Conservation (phyloP, 306 rosid species). For the Glycine tomentella region DNA sequence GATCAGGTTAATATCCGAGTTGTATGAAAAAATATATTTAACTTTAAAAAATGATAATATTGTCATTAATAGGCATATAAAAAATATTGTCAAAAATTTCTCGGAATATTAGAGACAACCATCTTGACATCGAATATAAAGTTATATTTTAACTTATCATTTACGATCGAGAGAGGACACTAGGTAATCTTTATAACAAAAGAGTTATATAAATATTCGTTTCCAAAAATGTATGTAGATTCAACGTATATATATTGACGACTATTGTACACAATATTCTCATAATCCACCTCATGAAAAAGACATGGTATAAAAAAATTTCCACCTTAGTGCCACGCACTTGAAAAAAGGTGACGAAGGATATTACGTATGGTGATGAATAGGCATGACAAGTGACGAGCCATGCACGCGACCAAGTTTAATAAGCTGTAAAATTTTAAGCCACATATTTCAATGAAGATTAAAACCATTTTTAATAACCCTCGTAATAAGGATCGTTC, state of each 20-base stretch:
- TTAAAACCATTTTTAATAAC: neutral
- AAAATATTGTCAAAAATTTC: neutral
- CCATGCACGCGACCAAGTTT: constrained; percentile 23
- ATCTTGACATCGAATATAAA: neutral
- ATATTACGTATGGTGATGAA: neutral
- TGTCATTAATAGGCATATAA: no score
- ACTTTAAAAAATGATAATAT: neutral
- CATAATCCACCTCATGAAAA: neutral
- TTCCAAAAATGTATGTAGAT: neutral
- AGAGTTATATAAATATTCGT: neutral
- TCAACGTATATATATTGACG: neutral
- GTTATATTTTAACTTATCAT: neutral
- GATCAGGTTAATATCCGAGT: neutral
- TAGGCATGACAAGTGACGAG: constrained; percentile 39
- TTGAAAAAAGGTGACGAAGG: neutral
- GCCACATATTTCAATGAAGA: neutral
- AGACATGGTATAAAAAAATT: constrained; percentile 2
- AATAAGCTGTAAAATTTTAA: neutral
- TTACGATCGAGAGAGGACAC: neutral
- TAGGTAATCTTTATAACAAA: neutral
- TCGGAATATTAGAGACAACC: neutral
- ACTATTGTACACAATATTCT: neutral
- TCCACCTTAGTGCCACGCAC: constrained; percentile 4
- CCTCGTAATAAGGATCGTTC: constrained; percentile 9
- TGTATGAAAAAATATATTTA: neutral